These are phyloP conservation scores for Cystobasidium sp. DNA, from an alignment of 1,284 basidiomycete genomes.

Conservation along the genomic window DNA sequence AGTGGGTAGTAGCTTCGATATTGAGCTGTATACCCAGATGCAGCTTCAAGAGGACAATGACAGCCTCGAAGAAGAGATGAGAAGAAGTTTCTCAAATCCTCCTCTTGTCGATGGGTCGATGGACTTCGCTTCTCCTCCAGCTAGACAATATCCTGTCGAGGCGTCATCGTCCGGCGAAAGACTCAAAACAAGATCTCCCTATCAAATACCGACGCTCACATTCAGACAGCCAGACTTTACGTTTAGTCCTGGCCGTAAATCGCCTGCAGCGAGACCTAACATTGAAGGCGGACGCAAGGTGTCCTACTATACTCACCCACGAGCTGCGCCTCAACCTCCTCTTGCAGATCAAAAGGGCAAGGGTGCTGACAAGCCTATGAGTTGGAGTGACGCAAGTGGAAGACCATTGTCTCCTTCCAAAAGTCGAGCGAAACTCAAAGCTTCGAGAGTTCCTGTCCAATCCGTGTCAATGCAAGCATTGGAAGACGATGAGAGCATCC, in stretches of 20 bases:
- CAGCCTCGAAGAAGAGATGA: slow-evolving; percentile 35
- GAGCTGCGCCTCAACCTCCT: slow-evolving; percentile 25
- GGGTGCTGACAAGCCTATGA: neutral
- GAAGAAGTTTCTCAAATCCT: slow-evolving; percentile 26
- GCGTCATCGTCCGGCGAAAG: neutral
- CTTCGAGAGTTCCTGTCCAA: neutral
- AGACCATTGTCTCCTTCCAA: slow-evolving; percentile 26
- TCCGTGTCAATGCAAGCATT: neutral
- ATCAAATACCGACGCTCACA: slow-evolving; percentile 9
- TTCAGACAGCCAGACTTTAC: slow-evolving; percentile 10
- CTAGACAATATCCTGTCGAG: neutral
- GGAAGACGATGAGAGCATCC: slow-evolving; percentile 10
- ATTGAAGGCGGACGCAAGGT: slow-evolving; percentile 5
- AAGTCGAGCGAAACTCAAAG: slow-evolving; percentile 4
- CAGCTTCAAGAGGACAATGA: slow-evolving; percentile 31
- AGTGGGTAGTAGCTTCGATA: slow-evolving; percentile 31
- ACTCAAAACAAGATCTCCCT: neutral
- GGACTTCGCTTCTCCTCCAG: slow-evolving; percentile 16
- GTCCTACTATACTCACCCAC: slow-evolving; percentile 21
- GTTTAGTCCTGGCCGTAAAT: neutral
- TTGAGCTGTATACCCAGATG: slow-evolving; percentile 38
- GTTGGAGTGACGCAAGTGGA: neutral
- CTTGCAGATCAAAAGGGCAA: too few relatives aligned
- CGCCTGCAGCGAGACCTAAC: neutral
- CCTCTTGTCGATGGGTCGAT: slow-evolving; percentile 26